Conservation (phyloP, 163 green algal genomes). For the Trebouxia gelatinosa region DNA sequence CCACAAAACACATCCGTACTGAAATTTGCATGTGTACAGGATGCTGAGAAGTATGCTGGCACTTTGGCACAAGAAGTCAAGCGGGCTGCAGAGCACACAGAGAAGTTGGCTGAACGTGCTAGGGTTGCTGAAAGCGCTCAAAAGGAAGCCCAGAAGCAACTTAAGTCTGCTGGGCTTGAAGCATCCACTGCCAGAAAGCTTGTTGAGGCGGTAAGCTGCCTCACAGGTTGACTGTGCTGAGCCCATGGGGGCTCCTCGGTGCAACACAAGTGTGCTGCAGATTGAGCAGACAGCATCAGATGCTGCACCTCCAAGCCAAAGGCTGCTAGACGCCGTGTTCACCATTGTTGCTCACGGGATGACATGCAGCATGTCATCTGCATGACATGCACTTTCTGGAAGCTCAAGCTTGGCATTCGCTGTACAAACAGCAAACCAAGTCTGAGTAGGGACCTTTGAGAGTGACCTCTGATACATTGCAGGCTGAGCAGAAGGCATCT, state of each 20-base stretch:
- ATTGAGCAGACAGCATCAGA: background rate
- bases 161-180: background rate
- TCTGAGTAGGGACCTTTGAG: too few relatives aligned
- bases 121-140: background rate
- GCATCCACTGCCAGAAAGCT: constrained; percentile 11
- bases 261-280: background rate
- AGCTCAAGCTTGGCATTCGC: too few relatives aligned
- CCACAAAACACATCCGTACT: background rate
- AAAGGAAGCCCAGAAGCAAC: constrained; percentile 9
- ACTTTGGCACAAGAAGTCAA: background rate
- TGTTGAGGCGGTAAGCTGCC: constrained; percentile 4
- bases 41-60: background rate
- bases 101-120: background rate
- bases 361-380: background rate
- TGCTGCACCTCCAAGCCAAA: background rate
- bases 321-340: background rate
- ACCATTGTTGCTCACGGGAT: background rate
- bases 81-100: constrained; percentile 4
- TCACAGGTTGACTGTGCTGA: background rate
- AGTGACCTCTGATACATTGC: background rate
- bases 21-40: background rate
- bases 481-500: constrained; percentile 7
- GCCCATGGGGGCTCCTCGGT: background rate
- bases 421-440: too few relatives aligned
- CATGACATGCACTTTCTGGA: background rate